These are phyloP conservation scores for Volutella citrinella DNA, from an alignment of 2,329 filamentous ascomycete species.

Conservation along the genomic window DNA sequence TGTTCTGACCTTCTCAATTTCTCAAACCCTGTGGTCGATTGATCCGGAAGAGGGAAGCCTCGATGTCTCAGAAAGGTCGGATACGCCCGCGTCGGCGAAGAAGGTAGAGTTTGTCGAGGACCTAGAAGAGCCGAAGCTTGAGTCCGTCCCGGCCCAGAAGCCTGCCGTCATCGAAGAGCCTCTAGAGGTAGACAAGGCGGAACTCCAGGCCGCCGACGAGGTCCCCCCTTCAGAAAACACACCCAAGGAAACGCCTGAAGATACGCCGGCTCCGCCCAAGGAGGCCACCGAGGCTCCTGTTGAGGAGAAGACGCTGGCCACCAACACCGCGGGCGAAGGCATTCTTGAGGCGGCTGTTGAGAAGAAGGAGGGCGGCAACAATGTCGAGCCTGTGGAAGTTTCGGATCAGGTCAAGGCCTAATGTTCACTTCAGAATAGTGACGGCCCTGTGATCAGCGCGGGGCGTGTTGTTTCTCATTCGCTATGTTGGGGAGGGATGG, in stretches of 20 bases:
- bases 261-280: conserved; percentile 4
- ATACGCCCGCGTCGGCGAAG: background rate
- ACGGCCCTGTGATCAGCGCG: too few species aligned
- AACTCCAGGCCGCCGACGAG: background rate
- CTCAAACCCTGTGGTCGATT: conserved; percentile 51
- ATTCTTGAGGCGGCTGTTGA: conserved; percentile 38
- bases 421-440: too few species aligned
- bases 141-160: background rate
- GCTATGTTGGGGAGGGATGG: too few species aligned
- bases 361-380: conserved; percentile 29
- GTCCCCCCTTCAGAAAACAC: too few species aligned
- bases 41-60: conserved; percentile 48
- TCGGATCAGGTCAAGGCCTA: conserved; percentile 33
- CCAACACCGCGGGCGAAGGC: conserved; percentile 43
- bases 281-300: conserved; percentile 2
- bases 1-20: conserved; percentile 45
- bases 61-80: conserved; percentile 10
- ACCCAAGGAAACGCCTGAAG: background rate
- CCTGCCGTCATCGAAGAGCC: background rate
- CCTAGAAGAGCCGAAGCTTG: background rate
- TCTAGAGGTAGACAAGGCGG: background rate
- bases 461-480: too few species aligned
- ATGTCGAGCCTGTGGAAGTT: conserved; percentile 34
- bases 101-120: background rate
- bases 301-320: conserved; percentile 35